Conservation (phyloP, 345 rosid genomes). For the Erucastrum elatum region DNA sequence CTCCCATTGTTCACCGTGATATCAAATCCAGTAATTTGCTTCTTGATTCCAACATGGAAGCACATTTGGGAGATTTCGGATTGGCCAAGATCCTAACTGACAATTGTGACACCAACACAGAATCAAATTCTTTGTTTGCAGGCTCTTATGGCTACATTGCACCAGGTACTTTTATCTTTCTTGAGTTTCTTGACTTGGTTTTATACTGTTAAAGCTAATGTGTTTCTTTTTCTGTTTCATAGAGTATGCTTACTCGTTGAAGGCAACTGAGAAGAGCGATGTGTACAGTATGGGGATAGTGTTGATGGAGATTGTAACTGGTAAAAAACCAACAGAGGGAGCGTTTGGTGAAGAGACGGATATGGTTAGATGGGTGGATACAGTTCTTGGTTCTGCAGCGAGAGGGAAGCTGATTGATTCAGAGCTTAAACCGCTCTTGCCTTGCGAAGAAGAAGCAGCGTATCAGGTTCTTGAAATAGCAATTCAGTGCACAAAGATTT, state of each 20-base stretch:
- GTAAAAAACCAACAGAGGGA: slow-evolving; percentile 78
- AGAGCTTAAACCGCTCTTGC: slow-evolving; percentile 50
- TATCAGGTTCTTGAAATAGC: slow-evolving; percentile 79
- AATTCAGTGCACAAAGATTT: slow-evolving; percentile 65
- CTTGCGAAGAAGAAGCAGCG: slow-evolving; percentile 57
- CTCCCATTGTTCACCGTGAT: slow-evolving; percentile 81
- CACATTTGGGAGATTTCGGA: slow-evolving; percentile 94
- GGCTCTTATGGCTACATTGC: slow-evolving; percentile 96
- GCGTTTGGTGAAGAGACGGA: slow-evolving; percentile 60
- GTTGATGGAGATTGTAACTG: slow-evolving; percentile 85
- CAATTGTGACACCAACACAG: slow-evolving; percentile 58
- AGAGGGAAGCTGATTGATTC: slow-evolving; percentile 70
- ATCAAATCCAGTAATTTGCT: slow-evolving; percentile 84
- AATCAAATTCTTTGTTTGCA: slow-evolving; percentile 73
- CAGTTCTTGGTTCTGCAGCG: slow-evolving; percentile 29
- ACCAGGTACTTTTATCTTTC: slow-evolving; percentile 56
- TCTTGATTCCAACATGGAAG: slow-evolving; percentile 80
- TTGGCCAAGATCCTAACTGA: slow-evolving; percentile 71
- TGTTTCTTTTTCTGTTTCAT: slow-evolving; percentile 5
- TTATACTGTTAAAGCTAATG: neutral
- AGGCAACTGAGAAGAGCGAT: slow-evolving; percentile 84
- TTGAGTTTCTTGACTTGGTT: neutral
- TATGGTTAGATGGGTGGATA: slow-evolving; percentile 92
- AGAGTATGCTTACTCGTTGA: slow-evolving; percentile 86
- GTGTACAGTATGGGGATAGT: slow-evolving; percentile 92